Evolutionary conservation across 495 filamentous ascomycete genomes (phyloP).

Genomic region (Penicillium lagena): DNA sequence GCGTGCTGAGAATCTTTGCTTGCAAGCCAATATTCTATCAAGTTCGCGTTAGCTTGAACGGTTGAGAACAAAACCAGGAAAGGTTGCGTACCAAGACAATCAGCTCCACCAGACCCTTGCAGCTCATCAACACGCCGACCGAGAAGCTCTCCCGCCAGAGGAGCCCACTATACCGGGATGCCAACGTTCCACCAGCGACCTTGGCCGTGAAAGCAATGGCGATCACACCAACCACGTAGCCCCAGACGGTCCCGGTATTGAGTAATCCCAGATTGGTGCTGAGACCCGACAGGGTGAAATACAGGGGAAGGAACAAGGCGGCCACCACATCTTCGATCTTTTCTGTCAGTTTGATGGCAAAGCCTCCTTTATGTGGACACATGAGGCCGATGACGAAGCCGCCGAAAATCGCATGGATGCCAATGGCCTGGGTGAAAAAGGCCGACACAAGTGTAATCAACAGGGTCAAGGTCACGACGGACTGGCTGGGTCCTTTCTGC

Average conservation of each 20-base stretch:
- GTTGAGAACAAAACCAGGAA: background rate
- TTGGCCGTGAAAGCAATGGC: constrained; percentile 81
- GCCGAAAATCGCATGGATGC: constrained; percentile 87
- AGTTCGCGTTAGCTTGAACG: constrained; percentile 14
- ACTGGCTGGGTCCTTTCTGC: constrained; percentile 86
- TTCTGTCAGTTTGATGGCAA: constrained; percentile 89
- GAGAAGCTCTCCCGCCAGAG: constrained; percentile 91
- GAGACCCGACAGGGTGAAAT: constrained; percentile 90
- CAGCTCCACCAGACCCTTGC: constrained; percentile 91
- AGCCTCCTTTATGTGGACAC: constrained; percentile 90
- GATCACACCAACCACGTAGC: constrained; percentile 81
- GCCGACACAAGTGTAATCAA: constrained; percentile 72
- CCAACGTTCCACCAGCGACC: constrained; percentile 76
- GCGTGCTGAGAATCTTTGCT: constrained; percentile 78
- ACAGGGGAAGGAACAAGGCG: constrained; percentile 86
- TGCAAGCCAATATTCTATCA: constrained; percentile 86
- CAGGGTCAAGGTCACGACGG: constrained; percentile 76
- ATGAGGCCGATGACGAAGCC: constrained; percentile 85
- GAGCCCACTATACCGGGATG: constrained; percentile 69
- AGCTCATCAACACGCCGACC: constrained; percentile 93
- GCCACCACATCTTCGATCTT: constrained; percentile 93
- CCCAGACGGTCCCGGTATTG: constrained; percentile 81
- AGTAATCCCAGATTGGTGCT: constrained; percentile 85
- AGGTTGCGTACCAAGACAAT: constrained; percentile 74
- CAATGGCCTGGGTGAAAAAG: constrained; percentile 96